Conservation (phyloP, 1,139 yeast genomes). For the Yamadazyma dendronema region DNA sequence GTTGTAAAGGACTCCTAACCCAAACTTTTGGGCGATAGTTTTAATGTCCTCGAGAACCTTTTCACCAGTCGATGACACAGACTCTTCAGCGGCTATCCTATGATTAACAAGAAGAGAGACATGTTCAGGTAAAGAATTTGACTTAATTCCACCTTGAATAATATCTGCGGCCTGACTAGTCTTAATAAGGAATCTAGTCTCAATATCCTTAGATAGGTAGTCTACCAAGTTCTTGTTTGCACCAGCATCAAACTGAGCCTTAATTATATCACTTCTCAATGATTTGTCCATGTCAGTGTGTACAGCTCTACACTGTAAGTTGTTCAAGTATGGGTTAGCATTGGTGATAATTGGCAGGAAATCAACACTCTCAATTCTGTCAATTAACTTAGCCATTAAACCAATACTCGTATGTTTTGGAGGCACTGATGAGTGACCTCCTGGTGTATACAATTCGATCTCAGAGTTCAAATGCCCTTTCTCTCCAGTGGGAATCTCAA, state of each 20-base stretch:
- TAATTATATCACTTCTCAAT: constrained; percentile 35
- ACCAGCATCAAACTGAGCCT: constrained; percentile 36
- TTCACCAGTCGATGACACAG: constrained; percentile 37
- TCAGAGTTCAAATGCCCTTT: constrained; percentile 44
- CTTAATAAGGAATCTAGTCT: constrained; percentile 44
- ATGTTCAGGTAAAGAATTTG: constrained; percentile 73
- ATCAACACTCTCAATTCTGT: constrained; percentile 33
- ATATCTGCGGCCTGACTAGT: constrained; percentile 73
- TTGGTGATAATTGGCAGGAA: constrained; percentile 36
- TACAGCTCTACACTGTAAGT: constrained; percentile 46
- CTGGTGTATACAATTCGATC: constrained; percentile 42
- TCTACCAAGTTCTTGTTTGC: constrained; percentile 44
- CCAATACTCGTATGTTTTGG: constrained; percentile 51
- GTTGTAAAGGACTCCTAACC: constrained; percentile 44
- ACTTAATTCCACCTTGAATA: constrained; percentile 65
- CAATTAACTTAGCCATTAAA: constrained; percentile 39
- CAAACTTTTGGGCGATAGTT: constrained; percentile 42
- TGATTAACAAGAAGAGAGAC: constrained; percentile 57
- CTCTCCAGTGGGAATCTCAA: constrained; percentile 54
- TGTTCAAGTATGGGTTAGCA: constrained; percentile 40
- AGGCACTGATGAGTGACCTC: constrained; percentile 52
- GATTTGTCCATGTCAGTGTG: constrained; percentile 30
- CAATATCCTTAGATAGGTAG: constrained; percentile 21
- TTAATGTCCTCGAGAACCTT: constrained; percentile 37
- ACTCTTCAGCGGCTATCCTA: constrained; percentile 54